Evolutionary conservation across 441 rosid species (phyloP).

Genomic region (Bocquillonia castaneifolia): DNA sequence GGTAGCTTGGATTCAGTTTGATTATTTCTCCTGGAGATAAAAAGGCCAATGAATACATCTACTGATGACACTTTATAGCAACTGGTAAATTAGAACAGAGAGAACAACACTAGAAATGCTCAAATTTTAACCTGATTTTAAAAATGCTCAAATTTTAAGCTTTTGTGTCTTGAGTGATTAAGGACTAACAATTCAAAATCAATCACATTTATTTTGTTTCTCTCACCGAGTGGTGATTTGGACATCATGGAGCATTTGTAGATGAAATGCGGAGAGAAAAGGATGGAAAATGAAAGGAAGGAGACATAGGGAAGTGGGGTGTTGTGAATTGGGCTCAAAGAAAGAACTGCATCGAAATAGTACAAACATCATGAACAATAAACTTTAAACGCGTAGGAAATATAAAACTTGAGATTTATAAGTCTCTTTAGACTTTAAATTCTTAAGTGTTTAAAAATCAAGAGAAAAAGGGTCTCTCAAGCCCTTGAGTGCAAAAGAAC

Average conservation of each 20-base stretch:
- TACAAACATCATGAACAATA: not conserved
- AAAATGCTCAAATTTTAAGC: not conserved
- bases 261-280: not conserved
- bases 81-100: not conserved
- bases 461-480: not conserved
- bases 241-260: not conserved
- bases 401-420: not conserved
- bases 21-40: slow-evolving; percentile 68
- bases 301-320: not conserved
- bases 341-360: not conserved
- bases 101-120: not conserved
- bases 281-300: not conserved
- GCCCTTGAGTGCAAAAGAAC: not conserved
- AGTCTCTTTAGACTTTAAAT: not conserved
- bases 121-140: not conserved
- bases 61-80: slow-evolving; percentile 10
- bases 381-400: not conserved
- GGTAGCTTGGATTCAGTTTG: slow-evolving; percentile 72
- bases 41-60: slow-evolving; percentile 3
- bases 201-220: not conserved
- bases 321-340: no score
- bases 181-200: not conserved
- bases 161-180: not conserved
- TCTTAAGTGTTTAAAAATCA: not conserved
- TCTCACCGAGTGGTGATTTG: not conserved